These are phyloP conservation scores for Talaromyces sp. DNA, from an alignment of 2,329 filamentous ascomycete species.

Conservation along the genomic window DNA sequence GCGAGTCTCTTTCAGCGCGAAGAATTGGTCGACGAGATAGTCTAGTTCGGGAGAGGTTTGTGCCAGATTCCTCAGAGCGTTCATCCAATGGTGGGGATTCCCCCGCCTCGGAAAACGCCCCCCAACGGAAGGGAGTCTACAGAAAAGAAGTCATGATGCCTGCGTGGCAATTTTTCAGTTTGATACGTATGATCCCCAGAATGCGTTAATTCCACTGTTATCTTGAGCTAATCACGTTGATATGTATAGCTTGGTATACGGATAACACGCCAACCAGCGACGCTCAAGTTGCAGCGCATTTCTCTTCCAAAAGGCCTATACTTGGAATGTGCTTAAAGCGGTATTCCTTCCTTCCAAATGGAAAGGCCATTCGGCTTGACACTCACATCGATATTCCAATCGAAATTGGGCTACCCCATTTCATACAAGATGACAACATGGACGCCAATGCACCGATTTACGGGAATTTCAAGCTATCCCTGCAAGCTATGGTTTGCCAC, in stretches of 20 bases:
- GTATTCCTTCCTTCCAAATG: slow-evolving; percentile 74
- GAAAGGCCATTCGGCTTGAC: slow-evolving; percentile 70
- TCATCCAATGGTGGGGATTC: slow-evolving; percentile 34
- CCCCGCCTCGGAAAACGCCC: slow-evolving; percentile 29
- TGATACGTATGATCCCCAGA: slow-evolving; percentile 69
- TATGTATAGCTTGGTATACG: slow-evolving; percentile 78
- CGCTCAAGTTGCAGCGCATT: slow-evolving; percentile 83
- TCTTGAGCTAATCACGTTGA: not conserved
- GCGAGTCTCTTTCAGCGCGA: slow-evolving; percentile 27
- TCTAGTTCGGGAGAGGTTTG: slow-evolving; percentile 49
- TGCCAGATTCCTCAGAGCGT: slow-evolving; percentile 49
- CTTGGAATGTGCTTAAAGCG: slow-evolving; percentile 92
- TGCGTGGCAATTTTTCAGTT: slow-evolving; percentile 94
- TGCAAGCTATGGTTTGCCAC: slow-evolving; percentile 93
- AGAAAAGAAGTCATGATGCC: slow-evolving; percentile 89
- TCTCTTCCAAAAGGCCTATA: slow-evolving; percentile 78
- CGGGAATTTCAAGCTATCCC: slow-evolving; percentile 87
- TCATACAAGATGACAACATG: slow-evolving; percentile 78
- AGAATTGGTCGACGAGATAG: slow-evolving; percentile 38
- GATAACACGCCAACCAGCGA: slow-evolving; percentile 66
- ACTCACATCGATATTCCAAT: slow-evolving; percentile 91
- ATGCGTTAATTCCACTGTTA: not conserved
- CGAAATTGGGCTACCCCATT: slow-evolving; percentile 80
- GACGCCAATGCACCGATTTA: slow-evolving; percentile 68
- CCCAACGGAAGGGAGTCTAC: slow-evolving; percentile 45